Percentiles rank a stretch among this genome's conserved stretches.
These are phyloP conservation scores for Bocquillonia castaneifolia DNA, from an alignment of 441 rosid species.

Conservation along the genomic window DNA sequence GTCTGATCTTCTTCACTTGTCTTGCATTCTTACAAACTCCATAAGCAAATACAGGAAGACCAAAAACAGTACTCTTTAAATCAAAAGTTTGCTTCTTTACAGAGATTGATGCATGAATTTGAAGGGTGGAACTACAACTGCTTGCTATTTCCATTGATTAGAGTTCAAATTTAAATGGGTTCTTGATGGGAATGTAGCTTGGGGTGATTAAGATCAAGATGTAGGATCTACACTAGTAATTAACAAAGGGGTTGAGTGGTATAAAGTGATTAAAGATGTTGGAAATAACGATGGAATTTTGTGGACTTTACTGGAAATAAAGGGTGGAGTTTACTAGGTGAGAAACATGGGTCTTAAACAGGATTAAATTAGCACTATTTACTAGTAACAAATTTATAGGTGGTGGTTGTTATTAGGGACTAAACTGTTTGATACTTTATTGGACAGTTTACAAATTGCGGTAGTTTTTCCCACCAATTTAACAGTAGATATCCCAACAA, in stretches of 20 bases:
- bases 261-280: neutral
- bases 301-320: neutral
- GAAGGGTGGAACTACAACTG: neutral
- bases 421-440: neutral
- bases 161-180: neutral
- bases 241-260: neutral
- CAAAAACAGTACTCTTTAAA: conserved; percentile 22
- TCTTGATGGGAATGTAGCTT: neutral
- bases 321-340: conserved; percentile 12
- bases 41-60: conserved; percentile 11
- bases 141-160: conserved; percentile 5
- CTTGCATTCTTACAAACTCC: conserved; percentile 25
- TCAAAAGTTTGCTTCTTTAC: conserved; percentile 13
- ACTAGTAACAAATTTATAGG: neutral
- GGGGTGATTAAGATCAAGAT: neutral
- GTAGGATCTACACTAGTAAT: neutral
- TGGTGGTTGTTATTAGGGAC: neutral
- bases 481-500: neutral
- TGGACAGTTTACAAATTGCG: neutral
- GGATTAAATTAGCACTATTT: neutral
- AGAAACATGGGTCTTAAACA: neutral
- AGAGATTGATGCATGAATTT: conserved; percentile 4
- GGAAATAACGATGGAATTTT: neutral
- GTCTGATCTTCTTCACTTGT: conserved; percentile 15
- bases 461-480: neutral